phyloP scores from a whole-genome alignment of 2,329 filamentous ascomycete species.

The Simplicillium sp. region DNA sequence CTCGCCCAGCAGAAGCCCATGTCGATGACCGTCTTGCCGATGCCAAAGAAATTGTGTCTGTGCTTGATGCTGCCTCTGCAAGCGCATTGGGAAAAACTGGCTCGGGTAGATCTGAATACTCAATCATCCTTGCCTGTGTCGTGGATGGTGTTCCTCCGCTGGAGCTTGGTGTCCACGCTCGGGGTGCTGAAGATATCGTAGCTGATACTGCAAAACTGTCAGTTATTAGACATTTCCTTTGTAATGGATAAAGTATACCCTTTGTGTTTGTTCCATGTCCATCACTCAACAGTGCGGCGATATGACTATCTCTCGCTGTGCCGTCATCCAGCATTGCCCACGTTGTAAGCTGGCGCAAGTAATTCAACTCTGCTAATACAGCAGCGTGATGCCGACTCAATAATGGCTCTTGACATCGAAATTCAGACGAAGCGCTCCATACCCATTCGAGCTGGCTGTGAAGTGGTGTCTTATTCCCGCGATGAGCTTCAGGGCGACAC shows the following conservation, averaged over 20 bases:
- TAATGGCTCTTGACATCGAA: constrained; percentile 15
- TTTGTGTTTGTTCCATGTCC: not conserved
- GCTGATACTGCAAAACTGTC: not conserved
- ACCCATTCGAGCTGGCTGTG: constrained; percentile 14
- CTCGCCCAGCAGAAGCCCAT: not conserved
- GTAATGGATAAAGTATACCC: no score
- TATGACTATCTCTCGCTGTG: not conserved
- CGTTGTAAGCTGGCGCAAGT: constrained; percentile 8
- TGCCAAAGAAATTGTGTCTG: not conserved
- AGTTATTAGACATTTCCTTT: not conserved
- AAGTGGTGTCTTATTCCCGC: constrained; percentile 10
- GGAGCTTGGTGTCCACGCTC: not conserved
- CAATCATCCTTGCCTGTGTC: not conserved
- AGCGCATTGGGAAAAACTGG: not conserved
- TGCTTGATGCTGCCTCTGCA: not conserved
- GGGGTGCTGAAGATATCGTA: not conserved
- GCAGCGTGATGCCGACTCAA: constrained; percentile 17
- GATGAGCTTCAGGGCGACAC: constrained; percentile 13
- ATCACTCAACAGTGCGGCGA: not conserved
- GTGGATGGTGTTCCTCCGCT: not conserved
- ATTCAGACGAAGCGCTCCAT: constrained; percentile 14
- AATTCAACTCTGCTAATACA: constrained; percentile 18
- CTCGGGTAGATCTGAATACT: constrained; percentile 3
- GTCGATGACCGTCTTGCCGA: constrained; percentile 1
- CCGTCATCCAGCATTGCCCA: not conserved